phyloP scores from a whole-genome alignment of 306 rosid genomes.

The Urtica urens region DNA sequence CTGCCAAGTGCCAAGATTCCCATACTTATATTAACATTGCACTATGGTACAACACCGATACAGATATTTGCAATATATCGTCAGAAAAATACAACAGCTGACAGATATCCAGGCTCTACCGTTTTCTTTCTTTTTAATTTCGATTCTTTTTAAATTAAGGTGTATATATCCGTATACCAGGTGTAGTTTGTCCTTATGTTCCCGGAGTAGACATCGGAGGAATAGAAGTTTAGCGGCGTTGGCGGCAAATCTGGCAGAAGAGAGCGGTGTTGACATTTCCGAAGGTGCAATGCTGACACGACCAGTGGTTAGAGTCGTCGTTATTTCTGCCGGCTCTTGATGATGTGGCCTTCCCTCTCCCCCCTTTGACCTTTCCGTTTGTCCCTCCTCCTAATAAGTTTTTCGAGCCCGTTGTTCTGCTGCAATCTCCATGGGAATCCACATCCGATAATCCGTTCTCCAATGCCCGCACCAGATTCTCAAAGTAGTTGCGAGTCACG shows the following conservation, averaged over 20 bases:
- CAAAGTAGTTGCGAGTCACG: constrained; percentile 43
- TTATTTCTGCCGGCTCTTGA: constrained; percentile 22
- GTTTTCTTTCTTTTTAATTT: no score
- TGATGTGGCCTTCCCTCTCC: constrained; percentile 33
- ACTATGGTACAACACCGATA: no score
- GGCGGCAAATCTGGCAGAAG: constrained; percentile 36
- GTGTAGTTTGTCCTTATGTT: no score
- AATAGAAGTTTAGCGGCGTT: constrained; percentile 19
- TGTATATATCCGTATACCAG: no score
- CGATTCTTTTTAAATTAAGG: no score
- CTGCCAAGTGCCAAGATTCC: no score
- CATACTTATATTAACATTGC: no score
- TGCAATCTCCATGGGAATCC: constrained; percentile 28
- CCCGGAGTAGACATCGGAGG: constrained; percentile 3
- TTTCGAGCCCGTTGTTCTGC: constrained; percentile 32
- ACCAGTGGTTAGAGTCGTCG: constrained; percentile 35
- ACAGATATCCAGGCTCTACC: no score
- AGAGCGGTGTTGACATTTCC: constrained; percentile 26
- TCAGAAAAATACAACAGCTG: no score
- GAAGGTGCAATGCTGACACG: constrained; percentile 42
- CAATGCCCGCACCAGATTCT: constrained; percentile 38
- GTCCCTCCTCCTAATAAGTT: constrained; percentile 21
- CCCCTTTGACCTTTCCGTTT: constrained; percentile 33
- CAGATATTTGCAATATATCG: no score
- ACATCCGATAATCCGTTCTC: constrained; percentile 45